Evolutionary conservation across 2,329 filamentous ascomycete genomes (phyloP).

Genomic region (Aspergillus fructus): DNA sequence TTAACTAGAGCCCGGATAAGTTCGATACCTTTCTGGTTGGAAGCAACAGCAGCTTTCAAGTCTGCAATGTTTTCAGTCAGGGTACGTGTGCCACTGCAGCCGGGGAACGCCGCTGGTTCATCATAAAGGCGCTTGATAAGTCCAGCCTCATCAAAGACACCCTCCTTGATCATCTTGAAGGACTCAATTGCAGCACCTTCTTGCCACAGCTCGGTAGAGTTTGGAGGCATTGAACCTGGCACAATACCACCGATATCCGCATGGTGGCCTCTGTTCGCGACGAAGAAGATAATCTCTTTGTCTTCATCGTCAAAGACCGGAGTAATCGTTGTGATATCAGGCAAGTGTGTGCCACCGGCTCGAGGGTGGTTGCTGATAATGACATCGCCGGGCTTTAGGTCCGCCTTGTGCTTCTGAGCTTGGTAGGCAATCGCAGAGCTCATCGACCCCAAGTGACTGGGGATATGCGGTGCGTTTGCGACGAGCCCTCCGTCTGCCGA

Average conservation of each 20-base stretch:
- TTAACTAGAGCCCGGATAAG: conserved; percentile 72
- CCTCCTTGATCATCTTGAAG: conserved; percentile 68
- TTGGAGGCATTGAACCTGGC: conserved; percentile 76
- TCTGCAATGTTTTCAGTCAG: conserved; percentile 83
- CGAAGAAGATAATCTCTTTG: conserved; percentile 76
- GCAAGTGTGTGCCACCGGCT: conserved; percentile 79
- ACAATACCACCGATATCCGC: conserved; percentile 83
- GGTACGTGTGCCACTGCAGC: conserved; percentile 75
- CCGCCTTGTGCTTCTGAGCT: conserved; percentile 71
- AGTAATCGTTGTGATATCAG: conserved; percentile 77
- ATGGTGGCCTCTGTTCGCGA: conserved; percentile 76
- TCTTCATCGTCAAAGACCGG: conserved; percentile 65
- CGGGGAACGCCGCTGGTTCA: conserved; percentile 71
- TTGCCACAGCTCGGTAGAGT: conserved; percentile 48
- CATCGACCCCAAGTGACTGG: conserved; percentile 80
- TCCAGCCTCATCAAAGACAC: conserved; percentile 74
- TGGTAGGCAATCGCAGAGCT: conserved; percentile 79
- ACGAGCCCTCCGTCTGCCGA: conserved; percentile 74
- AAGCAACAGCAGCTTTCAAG: conserved; percentile 80
- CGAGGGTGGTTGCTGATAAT: conserved; percentile 83
- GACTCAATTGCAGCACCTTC: conserved; percentile 50
- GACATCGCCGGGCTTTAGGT: conserved; percentile 75
- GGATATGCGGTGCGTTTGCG: conserved; percentile 68
- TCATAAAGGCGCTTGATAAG: conserved; percentile 70
- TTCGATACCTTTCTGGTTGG: conserved; percentile 81